Conservation (phyloP, 2,329 filamentous ascomycete species). For the Colletotrichum coccodes region DNA sequence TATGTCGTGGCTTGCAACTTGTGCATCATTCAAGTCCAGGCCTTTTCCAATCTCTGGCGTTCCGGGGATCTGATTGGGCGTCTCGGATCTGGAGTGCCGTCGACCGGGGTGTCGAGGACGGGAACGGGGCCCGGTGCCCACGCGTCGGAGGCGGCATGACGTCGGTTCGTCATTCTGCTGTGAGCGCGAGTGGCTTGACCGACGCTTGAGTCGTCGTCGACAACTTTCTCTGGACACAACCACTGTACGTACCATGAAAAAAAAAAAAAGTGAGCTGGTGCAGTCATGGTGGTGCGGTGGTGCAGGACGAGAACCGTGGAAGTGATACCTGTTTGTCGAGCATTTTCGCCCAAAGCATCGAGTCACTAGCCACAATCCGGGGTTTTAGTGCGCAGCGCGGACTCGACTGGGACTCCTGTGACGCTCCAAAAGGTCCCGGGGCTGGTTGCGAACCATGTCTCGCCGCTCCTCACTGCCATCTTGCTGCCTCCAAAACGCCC, state of each 20-base stretch:
- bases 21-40: constrained; percentile 10
- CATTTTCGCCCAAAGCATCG: too few species aligned
- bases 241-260: too few species aligned
- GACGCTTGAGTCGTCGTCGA: not conserved
- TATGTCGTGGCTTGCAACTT: constrained; percentile 20
- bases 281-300: too few species aligned
- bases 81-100: constrained; percentile 30
- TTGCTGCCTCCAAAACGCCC: not conserved
- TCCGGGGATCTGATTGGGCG: constrained; percentile 18
- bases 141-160: constrained; percentile 30
- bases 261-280: too few species aligned
- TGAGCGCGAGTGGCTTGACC: not conserved
- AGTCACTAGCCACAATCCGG: constrained; percentile 29
- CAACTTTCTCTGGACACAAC: too few species aligned
- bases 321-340: too few species aligned
- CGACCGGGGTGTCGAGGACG: not conserved
- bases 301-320: too few species aligned
- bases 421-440: not conserved
- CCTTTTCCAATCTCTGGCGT: not conserved
- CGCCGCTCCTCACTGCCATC: not conserved
- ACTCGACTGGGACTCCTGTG: not conserved
- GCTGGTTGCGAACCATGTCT: constrained; percentile 1
- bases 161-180: not conserved
- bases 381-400: constrained; percentile 22
- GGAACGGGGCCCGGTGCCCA: constrained; percentile 18